Percentiles rank a stretch among this genome's conserved stretches.
Evolutionary conservation across 2,329 filamentous ascomycete genomes (phyloP).

Genomic region (Chalara sp.): DNA sequence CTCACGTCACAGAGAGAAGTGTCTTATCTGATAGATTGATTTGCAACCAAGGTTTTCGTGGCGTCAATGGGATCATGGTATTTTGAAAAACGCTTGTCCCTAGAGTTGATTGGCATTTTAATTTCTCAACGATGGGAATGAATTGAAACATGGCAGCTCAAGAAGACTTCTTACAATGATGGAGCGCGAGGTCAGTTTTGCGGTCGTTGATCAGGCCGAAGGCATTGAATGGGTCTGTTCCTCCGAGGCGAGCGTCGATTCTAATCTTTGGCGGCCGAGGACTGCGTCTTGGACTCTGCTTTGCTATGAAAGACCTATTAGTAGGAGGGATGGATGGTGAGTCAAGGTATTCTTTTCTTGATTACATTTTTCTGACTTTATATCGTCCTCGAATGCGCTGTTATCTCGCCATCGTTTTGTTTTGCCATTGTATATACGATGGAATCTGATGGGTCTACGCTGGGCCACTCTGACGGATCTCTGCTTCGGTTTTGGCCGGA

Average conservation of each 20-base stretch:
- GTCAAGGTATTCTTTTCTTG: not conserved
- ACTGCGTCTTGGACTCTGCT: not conserved
- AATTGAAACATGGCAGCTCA: not conserved
- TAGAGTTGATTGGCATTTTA: not conserved
- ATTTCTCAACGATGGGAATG: not conserved
- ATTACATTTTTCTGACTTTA: not conserved
- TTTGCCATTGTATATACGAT: not conserved
- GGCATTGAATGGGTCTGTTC: constrained; percentile 7
- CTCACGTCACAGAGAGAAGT: constrained; percentile 9
- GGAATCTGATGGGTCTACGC: not conserved
- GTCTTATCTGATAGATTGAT: constrained; percentile 10
- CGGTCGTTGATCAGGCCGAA: constrained; percentile 5
- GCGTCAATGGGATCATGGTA: constrained; percentile 6
- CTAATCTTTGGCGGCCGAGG: not conserved
- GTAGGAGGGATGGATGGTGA: not conserved
- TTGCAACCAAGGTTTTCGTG: constrained; percentile 5
- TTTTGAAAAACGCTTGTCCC: constrained; percentile 10
- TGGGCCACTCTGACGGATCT: not conserved
- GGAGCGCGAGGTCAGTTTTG: constrained; percentile 6
- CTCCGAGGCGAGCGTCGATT: constrained; percentile 4
- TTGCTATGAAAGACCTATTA: not conserved
- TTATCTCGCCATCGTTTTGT: not conserved
- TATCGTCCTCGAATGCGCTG: not conserved
- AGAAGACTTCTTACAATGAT: constrained; percentile 6
- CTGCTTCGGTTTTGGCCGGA: not conserved